Conservation (phyloP, 805 yeast species). For the Schwanniomyces occidentalis region DNA sequence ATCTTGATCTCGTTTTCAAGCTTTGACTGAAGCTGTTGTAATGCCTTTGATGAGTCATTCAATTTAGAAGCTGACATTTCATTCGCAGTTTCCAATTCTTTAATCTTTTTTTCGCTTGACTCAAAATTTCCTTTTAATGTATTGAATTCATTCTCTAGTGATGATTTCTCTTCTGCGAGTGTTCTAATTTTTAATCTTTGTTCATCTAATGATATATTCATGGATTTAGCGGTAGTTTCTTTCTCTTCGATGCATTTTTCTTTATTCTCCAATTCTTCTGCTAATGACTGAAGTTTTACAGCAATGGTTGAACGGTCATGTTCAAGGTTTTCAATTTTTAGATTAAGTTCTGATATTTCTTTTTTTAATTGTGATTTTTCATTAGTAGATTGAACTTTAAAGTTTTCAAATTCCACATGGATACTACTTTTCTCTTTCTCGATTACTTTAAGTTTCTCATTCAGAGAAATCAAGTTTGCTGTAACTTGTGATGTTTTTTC, state of each 20-base stretch:
- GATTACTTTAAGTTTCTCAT: not conserved
- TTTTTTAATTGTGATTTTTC: not conserved
- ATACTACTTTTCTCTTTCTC: too few relatives aligned
- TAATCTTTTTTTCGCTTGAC: not conserved
- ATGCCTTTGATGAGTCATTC: slow-evolving; percentile 8
- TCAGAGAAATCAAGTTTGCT: not conserved
- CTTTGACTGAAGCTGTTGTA: slow-evolving; percentile 14
- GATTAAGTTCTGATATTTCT: slow-evolving; percentile 8
- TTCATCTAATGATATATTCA: not conserved
- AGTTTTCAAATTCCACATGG: not conserved
- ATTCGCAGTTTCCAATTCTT: slow-evolving; percentile 4
- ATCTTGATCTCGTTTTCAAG: slow-evolving; percentile 18
- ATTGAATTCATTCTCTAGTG: slow-evolving; percentile 1
- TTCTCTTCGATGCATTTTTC: not conserved
- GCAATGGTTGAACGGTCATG: not conserved
- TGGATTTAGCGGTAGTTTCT: not conserved
- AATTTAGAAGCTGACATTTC: slow-evolving; percentile 1
- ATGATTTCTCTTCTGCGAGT: not conserved
- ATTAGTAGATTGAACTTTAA: not conserved
- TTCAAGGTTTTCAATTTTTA: not conserved
- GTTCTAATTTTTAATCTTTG: not conserved
- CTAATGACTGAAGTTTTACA: not conserved
- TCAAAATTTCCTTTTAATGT: slow-evolving; percentile 5
- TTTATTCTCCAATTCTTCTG: not conserved
- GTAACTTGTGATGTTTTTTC: not conserved